Conservation (phyloP, 305 asterid genomes). For the Withania somnifera region DNA sequence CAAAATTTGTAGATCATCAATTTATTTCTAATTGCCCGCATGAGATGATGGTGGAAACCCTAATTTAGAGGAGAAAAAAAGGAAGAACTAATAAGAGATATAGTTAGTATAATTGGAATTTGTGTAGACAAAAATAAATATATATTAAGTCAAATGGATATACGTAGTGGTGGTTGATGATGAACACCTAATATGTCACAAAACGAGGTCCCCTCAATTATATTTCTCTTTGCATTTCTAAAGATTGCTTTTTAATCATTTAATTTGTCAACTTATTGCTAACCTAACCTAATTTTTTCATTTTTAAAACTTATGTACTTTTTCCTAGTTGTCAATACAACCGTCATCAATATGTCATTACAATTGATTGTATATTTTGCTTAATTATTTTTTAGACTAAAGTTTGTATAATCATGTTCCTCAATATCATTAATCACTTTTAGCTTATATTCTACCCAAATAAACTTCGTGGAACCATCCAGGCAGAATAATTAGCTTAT, state of each 20-base stretch:
- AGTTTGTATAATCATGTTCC: neutral
- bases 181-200: neutral
- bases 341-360: neutral
- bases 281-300: neutral
- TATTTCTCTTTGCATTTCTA: no score
- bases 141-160: neutral
- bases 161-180: neutral
- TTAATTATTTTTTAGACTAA: neutral
- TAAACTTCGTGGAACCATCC: neutral
- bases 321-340: no score
- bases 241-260: neutral
- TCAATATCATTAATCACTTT: neutral
- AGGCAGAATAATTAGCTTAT: neutral
- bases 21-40: neutral
- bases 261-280: slow-evolving; percentile 3
- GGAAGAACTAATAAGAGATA: no score
- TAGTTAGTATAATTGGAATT: neutral
- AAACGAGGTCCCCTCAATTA: neutral
- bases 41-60: neutral
- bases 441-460: neutral
- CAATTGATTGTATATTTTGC: neutral
- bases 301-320: neutral
- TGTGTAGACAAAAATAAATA: neutral
- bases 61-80: neutral
- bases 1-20: slow-evolving; percentile 1